These are phyloP conservation scores for Crepidotus variabilis DNA, from an alignment of 768 basidiomycete genomes.

Conservation along the genomic window DNA sequence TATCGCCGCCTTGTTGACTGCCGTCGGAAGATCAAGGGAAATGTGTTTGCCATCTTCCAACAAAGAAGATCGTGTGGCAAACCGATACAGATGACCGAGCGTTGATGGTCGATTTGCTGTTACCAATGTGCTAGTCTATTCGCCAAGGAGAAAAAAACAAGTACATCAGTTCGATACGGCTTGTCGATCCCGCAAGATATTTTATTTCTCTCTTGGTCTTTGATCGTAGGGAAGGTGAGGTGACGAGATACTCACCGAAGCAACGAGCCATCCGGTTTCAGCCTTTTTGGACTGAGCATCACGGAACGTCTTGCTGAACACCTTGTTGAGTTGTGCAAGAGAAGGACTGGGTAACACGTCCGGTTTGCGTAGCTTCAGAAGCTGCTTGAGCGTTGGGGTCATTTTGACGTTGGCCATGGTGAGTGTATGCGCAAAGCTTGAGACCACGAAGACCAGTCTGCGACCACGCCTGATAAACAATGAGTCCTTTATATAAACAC, in stretches of 20 bases:
- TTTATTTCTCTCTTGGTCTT: no score
- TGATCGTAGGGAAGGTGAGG: conserved; percentile 3
- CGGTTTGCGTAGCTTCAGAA: conserved; percentile 65
- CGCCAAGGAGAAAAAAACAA: conserved; percentile 13
- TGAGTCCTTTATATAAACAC: no score
- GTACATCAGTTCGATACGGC: conserved; percentile 10
- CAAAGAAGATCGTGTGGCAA: conserved; percentile 51
- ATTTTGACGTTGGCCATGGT: conserved; percentile 32
- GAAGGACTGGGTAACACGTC: conserved; percentile 56
- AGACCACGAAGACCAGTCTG: no score
- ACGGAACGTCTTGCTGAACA: conserved; percentile 59
- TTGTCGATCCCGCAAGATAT: no score
- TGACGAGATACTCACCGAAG: conserved; percentile 48
- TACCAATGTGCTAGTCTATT: conserved; percentile 80
- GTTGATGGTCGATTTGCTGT: conserved; percentile 79
- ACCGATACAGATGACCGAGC: conserved; percentile 78
- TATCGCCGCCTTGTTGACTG: conserved; percentile 70
- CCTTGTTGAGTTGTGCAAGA: conserved; percentile 41
- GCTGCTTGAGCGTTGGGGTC: conserved; percentile 66
- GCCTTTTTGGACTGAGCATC: conserved; percentile 64
- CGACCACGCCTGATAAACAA: no score
- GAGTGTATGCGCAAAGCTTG: background rate
- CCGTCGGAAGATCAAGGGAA: conserved; percentile 44
- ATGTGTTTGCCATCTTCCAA: conserved; percentile 28
- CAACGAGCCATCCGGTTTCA: conserved; percentile 78